phyloP scores from a whole-genome alignment of 1,284 basidiomycete genomes.

The Ceratobasidium sp. region DNA sequence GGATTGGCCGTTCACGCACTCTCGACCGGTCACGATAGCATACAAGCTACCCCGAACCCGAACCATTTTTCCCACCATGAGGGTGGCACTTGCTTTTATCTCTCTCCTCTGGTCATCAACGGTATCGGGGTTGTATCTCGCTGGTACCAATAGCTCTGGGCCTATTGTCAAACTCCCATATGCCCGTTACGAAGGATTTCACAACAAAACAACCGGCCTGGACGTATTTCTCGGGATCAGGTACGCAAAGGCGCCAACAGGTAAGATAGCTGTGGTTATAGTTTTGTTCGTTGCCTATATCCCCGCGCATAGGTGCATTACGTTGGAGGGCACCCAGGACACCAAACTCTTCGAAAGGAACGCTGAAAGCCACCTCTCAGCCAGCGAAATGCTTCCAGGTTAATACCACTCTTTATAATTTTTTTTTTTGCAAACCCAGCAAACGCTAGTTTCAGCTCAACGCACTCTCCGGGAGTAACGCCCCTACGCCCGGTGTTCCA shows the following conservation, averaged over 20 bases:
- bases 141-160: not conserved
- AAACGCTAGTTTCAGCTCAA: not conserved
- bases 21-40: not conserved
- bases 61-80: conserved; percentile 4
- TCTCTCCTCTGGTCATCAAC: conserved; percentile 1
- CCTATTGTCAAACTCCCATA: conserved; percentile 24
- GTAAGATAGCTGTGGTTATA: not conserved
- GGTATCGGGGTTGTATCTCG: not conserved
- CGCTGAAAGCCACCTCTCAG: conserved; percentile 23
- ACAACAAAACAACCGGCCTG: conserved; percentile 26
- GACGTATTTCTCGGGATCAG: conserved; percentile 33
- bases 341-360: conserved; percentile 2
- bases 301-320: not conserved
- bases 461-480: not conserved
- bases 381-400: conserved; percentile 41
- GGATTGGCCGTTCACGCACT: too few species aligned
- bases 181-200: conserved; percentile 27
- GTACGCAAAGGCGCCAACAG: conserved; percentile 29
- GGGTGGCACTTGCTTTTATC: not conserved
- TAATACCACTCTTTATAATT: not conserved
- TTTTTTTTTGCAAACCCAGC: not conserved
- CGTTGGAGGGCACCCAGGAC: conserved; percentile 34
- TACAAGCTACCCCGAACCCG: not conserved
- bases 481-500: conserved; percentile 27
- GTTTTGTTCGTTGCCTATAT: not conserved